phyloP scores from a whole-genome alignment of 208 protist genomes.

The Tetramitus jugosus region DNA sequence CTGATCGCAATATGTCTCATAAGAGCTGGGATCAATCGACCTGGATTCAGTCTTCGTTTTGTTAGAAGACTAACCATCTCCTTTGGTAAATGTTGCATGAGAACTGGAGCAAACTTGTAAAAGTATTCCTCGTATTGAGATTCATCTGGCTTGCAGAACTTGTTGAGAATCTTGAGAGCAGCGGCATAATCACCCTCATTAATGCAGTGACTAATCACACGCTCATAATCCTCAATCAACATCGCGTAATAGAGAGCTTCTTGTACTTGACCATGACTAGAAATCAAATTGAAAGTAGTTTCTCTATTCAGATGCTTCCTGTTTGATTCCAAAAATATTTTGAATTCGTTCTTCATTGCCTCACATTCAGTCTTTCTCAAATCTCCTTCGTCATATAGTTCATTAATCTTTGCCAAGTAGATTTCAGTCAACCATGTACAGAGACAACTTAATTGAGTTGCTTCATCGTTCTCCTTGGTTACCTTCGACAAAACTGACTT shows the following conservation, averaged over 20 bases:
- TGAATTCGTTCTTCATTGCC: conserved; percentile 46
- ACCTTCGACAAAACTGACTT: conserved; percentile 52
- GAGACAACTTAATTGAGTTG: conserved; percentile 54
- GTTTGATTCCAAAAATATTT: conserved; percentile 46
- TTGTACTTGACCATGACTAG: conserved; percentile 53
- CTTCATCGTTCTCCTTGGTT: conserved; percentile 31
- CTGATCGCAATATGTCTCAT: conserved; percentile 71
- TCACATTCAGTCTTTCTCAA: not conserved
- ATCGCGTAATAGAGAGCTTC: conserved; percentile 58
- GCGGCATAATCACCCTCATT: conserved; percentile 30
- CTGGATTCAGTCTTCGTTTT: conserved; percentile 46
- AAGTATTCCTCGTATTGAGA: conserved; percentile 42
- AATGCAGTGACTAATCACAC: conserved; percentile 44
- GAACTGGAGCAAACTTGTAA: conserved; percentile 75
- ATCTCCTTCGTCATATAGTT: conserved; percentile 9
- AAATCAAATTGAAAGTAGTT: conserved; percentile 60
- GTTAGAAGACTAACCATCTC: conserved; percentile 53
- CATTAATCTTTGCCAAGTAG: conserved; percentile 58
- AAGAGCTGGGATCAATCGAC: conserved; percentile 76
- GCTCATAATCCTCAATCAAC: conserved; percentile 57
- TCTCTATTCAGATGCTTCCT: conserved; percentile 37
- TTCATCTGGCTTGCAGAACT: not conserved
- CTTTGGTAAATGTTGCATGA: conserved; percentile 72
- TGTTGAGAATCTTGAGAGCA: conserved; percentile 30
- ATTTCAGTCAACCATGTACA: conserved; percentile 66